Conservation (phyloP, 805 yeast species). For the Candida sakaeoensis region DNA sequence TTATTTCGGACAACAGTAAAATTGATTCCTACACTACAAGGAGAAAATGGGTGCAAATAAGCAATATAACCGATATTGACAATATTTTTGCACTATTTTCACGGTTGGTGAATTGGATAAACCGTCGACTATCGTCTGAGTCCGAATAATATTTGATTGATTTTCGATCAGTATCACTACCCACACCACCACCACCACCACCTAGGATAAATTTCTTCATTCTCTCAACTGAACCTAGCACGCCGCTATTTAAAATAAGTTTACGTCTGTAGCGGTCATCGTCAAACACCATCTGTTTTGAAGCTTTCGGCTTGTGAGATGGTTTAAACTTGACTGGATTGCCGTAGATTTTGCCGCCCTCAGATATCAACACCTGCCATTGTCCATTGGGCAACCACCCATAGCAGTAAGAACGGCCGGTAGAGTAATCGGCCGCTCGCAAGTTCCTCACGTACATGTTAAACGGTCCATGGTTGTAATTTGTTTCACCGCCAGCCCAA, state of each 20-base stretch:
- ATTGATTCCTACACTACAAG: not conserved
- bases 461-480: constrained; percentile 29
- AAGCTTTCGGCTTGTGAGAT: not conserved
- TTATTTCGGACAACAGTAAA: constrained; percentile 1
- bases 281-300: not conserved
- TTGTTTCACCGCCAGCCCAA: constrained; percentile 41
- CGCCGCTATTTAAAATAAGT: not conserved
- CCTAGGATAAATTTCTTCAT: too few species aligned
- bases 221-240: too few species aligned
- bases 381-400: constrained; percentile 18
- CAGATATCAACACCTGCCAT: constrained; percentile 14
- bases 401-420: constrained; percentile 26
- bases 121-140: not conserved
- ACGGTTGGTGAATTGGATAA: not conserved
- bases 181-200: too few species aligned
- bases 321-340: constrained; percentile 2
- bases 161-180: not conserved
- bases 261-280: not conserved
- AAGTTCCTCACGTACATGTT: constrained; percentile 25
- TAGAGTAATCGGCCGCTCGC: constrained; percentile 24
- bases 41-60: not conserved
- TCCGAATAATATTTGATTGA: not conserved
- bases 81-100: not conserved
- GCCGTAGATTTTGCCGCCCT: constrained; percentile 11
- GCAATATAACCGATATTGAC: not conserved